Evolutionary conservation across 2,329 filamentous ascomycete genomes (phyloP), one percentile per base, ranked within the genome.

Genomic region (Ophiocordyceps camponoti-saundersi): DNA sequence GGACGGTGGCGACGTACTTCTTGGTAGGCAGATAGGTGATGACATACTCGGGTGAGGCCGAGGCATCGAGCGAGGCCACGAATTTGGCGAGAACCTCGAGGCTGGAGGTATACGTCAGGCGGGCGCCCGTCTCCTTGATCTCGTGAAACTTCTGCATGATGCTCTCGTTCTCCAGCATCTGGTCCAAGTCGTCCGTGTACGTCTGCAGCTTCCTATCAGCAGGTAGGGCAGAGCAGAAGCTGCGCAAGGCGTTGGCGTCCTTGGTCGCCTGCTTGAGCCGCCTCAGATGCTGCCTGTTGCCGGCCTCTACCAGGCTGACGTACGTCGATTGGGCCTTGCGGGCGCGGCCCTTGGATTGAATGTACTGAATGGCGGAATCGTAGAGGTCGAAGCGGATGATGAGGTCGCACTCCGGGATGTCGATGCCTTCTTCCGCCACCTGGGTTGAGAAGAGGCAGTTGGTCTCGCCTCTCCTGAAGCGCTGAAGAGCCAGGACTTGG

Each of bases 311-410:
- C 84, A 98, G 89, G 56, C 85, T 85, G 32, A 89, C 74, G 60
- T 90, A 95, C 51, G 75, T 79, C 0, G 92, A 96, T 47, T 82
- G 73, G 1, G 66, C 62, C 55, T 87, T 83, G 39, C 92, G 76
- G 13, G 92, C 92, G 47, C 92, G 77, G 0, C 92, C 92, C 51
- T 87, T 77, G 15, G 89, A 95, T 61, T 98, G 92, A 20, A 96
- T 80, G 58, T 95, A 96, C 57, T 94, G 85, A 46, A 96, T 96
- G 61, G 95, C 79, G 0, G 90, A 95, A 12, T 74, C 72, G 62
- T 88, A 95, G 2, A 94, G 73, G 58, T 96, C 87, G 56, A 95
- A 98, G 2, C 89, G 66, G 49, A 84, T 69, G 29, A 83, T 68
- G 1, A 81, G 59, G 52, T 82, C 81, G 59, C 79, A 83, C 47